Evolutionary conservation across 225 moss, liverwort and hornwort genomes (phyloP), one percentile per base, ranked within the genome.

Genomic region (Thuidium tamariscinum): DNA sequence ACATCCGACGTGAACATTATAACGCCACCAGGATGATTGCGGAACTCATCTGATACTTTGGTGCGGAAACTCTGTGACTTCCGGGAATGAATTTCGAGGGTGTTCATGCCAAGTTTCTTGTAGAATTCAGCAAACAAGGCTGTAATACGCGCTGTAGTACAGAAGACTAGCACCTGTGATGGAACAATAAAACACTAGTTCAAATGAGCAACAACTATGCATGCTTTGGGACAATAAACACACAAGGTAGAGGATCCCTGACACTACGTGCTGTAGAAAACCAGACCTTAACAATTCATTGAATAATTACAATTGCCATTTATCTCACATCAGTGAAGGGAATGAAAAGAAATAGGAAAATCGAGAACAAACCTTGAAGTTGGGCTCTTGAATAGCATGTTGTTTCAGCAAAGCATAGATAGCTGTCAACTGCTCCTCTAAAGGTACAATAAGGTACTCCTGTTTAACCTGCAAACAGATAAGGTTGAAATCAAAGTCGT

Each of bases 1-100:
- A 98, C 98, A 94, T 98, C 98, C 34, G 98, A 98, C 34, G 98
- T 98, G 87, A 94, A 98, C 98, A 98, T 97, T 51, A 98, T 93
- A 18, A 98, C 93, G 18, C 98, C 98, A 85, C 95, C 97, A 51
- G 89, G 55, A 63, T 94, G 93, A 60, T 93, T 97, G 37, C 98
- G 93, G 82, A 98, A 98, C 41, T 94, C 91, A 80, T 98, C 90
- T 17, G 98, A 98, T 65, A 94, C 94, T 83, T 92, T 94, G 46
- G 95, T 98, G 59, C 98, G 94, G 85, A 92, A 96, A 56, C 81
- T 80, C 81, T 99, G 98, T 39, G 92, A 89, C 89, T 95, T 97
- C 62, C 96, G 94, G 25, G 98, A 99, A 79, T 99, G 98, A 61
- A 99, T 99, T 81, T 99, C 98, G 55, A 97, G 95, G 49, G 95